Evolutionary conservation across 257 asterid genomes (phyloP).

Genomic region (Ballota nigra): DNA sequence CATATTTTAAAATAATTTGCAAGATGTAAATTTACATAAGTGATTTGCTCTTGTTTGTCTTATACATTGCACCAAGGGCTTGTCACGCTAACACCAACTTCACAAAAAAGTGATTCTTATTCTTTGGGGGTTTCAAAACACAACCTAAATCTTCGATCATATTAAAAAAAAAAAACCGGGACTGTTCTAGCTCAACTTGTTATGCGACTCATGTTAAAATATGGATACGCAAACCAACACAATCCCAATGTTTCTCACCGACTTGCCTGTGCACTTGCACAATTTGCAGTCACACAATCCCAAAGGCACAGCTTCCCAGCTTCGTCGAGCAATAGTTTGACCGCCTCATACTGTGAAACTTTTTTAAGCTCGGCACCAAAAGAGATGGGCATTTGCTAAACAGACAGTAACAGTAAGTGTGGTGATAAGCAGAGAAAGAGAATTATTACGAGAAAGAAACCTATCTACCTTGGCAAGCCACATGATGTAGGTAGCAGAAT

Average conservation of each 20-base stretch:
- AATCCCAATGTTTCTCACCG: background rate
- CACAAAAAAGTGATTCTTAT: no score
- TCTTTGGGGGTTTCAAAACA: no score
- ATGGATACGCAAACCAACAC: background rate
- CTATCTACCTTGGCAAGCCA: conserved; percentile 83
- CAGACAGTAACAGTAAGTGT: conserved; percentile 2
- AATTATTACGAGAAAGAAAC: background rate
- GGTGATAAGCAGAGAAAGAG: background rate
- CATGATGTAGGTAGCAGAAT: conserved; percentile 66
- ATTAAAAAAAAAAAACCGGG: background rate
- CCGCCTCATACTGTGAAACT: conserved; percentile 33
- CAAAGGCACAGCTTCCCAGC: conserved; percentile 57
- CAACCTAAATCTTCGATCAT: background rate
- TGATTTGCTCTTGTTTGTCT: no score
- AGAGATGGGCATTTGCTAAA: conserved; percentile 54
- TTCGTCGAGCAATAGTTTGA: conserved; percentile 38
- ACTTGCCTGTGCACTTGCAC: background rate
- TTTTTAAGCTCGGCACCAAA: conserved; percentile 44
- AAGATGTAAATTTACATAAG: no score
- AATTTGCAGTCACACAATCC: conserved; percentile 42
- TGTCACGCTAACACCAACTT: no score
- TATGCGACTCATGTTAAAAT: background rate
- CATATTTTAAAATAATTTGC: no score
- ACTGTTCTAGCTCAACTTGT: background rate
- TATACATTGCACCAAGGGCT: no score